Evolutionary conservation across 371 early-diverging fungal species (phyloP).

Genomic region (Mortierella sp.): DNA sequence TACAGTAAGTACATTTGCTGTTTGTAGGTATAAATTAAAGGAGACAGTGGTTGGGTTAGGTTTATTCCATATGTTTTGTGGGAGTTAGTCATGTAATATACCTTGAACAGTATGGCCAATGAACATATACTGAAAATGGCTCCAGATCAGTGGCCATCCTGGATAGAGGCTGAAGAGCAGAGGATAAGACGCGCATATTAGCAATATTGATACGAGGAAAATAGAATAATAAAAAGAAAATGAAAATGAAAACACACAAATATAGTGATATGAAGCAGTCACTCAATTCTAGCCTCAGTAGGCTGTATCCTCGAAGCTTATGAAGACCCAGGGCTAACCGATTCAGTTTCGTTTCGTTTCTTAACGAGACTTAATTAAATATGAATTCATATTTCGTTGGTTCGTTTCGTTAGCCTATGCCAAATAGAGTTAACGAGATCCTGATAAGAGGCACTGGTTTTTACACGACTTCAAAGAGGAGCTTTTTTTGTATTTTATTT

Average conservation of each 20-base stretch:
- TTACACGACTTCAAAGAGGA: not conserved
- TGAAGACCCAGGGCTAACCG: too few relatives aligned
- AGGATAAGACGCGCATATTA: not conserved
- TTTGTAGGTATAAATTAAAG: not conserved
- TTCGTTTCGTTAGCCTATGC: too few relatives aligned
- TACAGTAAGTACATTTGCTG: conserved; percentile 88
- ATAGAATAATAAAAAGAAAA: not conserved
- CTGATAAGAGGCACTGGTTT: too few relatives aligned
- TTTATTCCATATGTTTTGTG: not conserved
- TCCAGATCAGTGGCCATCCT: conserved; percentile 1
- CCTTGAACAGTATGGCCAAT: conserved; percentile 91
- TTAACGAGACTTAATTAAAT: too few relatives aligned
- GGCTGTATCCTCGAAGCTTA: too few relatives aligned
- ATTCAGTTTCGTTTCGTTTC: too few relatives aligned
- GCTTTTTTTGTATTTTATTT: not conserved
- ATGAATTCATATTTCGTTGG: too few relatives aligned
- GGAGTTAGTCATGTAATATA: conserved; percentile 4
- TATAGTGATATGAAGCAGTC: too few relatives aligned
- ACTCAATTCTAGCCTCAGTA: too few relatives aligned
- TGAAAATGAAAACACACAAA: not conserved
- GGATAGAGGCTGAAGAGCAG: not conserved
- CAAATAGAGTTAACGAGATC: too few relatives aligned
- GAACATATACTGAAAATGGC: conserved; percentile 81
- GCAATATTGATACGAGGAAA: not conserved
- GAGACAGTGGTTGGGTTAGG: not conserved